Evolutionary conservation across 345 rosid genomes (phyloP), one percentile per base, ranked within the genome.

Genomic region (Salix purpurea): DNA sequence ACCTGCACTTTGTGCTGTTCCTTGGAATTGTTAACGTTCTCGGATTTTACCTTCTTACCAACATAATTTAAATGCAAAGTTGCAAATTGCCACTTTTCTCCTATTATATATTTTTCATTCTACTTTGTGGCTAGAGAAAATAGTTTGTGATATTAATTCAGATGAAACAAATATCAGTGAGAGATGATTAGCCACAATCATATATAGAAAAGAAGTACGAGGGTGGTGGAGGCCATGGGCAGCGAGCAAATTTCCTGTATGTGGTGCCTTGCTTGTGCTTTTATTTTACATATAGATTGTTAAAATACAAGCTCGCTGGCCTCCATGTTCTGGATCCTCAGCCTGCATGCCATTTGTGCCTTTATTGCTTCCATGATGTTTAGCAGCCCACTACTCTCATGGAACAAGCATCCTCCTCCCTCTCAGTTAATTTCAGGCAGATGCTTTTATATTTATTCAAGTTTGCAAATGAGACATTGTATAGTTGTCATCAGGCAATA

Each of bases 401-500:
- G 50, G 50, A 40, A 13, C 50, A 46, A 13, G 50, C 50, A 46
- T 13, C 50, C 16, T 18, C 50, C 34, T 46, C 50, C 15, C 18
- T 46, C 50, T 46, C 50, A 13, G 16, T 13, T 46, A 46, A 46
- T 14, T 4, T 46, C 16, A 46, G 10, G 46, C 71, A 16, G 32
- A 32, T 65, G 32, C 3, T 65, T 65, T 30, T 54, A 18, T 54
- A 54, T 54, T 54, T 54, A 18, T 54, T 6, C 1, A 14, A 46
- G 67, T 64, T 23, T 23, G 34, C 24, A 24, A 32, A 66, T 28
- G 24, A 61, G 1, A 9, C 26, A 4, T 54, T 23, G 16, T 65
- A n/a, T 65, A n/a, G n/a, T 34, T 50, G 7, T 65, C 32, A 3
- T 50, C 85, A 95, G 87, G 98, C 94, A 0, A 85, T 91, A 18